Evolutionary conservation across 495 filamentous ascomycete species (phyloP), one percentile per base, ranked within the genome.

Genomic region (Hypoxylon lenormandii): DNA sequence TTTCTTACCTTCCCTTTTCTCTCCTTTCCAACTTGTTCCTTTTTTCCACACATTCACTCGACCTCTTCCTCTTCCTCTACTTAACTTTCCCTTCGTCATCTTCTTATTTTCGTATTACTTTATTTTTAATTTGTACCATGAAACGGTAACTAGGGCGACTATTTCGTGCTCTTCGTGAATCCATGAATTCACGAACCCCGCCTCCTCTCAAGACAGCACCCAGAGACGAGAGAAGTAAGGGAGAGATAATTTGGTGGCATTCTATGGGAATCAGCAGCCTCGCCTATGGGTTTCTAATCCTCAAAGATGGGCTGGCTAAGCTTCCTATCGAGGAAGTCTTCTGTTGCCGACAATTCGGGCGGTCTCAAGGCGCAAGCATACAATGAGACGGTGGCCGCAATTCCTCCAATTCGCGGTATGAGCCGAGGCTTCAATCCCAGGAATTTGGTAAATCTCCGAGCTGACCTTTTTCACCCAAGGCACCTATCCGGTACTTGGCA

Each of bases 271-370:
- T 30, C 37, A 22, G 22, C 30, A 28, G 26, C 26, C 13, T 48
- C 26, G 5, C 43, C 42, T 56, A 52, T 66, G 55, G 49, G 38
- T 48, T 48, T 59, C 45, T 36, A 26, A 46, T 46, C 7, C 46
- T 57, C 74, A 76, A 55, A 33, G 19, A 83, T 83, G 81, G 80
- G 81, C 62, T 69, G 82, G 61, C 69, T 82, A 42, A 79, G 74
- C 61, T 78, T 82, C 22, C 58, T 83, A 28, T 68, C 74, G 8
- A 78, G 61, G 52, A 82, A 74, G 48, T 48, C 70, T 16, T 47
- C 66, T 55, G 62, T 68, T 52, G 70, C 72, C 58, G 28, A 40
- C 26, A 74, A 72, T 54, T n/a, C 37, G 12, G 28, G 45, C 33
- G 57, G 60, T 52, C 60, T 77, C n/a, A 81, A 76, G 58, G 53